Evolutionary conservation across 2,329 filamentous ascomycete genomes (phyloP), one percentile per base, ranked within the genome.

Genomic region (Aureobasidium sp.): DNA sequence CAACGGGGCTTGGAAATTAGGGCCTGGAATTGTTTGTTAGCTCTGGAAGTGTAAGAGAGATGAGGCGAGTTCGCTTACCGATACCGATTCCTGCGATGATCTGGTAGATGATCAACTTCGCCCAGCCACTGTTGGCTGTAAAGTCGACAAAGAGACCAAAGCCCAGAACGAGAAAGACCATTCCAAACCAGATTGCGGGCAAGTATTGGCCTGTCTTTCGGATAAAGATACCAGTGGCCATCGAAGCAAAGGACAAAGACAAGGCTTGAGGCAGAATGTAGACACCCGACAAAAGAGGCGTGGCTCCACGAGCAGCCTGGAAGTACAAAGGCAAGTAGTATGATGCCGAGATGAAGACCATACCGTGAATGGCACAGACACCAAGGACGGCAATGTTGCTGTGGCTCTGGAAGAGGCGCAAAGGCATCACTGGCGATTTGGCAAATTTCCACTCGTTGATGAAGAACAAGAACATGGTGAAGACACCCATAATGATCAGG

Each of bases 251-350:
- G 7, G 72, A 72, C 20, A 75, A 65, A 5, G 72, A 66, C 2
- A 74, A 52, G 15, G 72, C 72, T 6, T 69, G 72, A 1, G 73
- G 72, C 1, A 75, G 68, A 31, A 75, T 64, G 48, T 73, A 90
- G 53, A 92, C 84, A 55, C 90, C 90, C 1, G 86, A 89, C 34
- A 88, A 76, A 39, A 92, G 82, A 0, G 90, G 87, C 0, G 82
- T 80, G 2, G 84, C 84, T 55, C 87, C 82, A 47, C 90, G 79
- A 57, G 89, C 85, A 57, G 87, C 83, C 75, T 95, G 90, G 75
- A 91, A 93, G 78, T 95, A 96, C 2, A 96, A 81, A 0, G 90
- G 90, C 5, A 95, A 79, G 76, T 89, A 95, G 79, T 93, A 95
- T 65, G 83, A 85, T 34, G 84, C 85, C 0, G 87, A 84, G 69